Conservation (phyloP, 2,329 filamentous ascomycete genomes). For the Ophiostoma himal-ulmi region DNA sequence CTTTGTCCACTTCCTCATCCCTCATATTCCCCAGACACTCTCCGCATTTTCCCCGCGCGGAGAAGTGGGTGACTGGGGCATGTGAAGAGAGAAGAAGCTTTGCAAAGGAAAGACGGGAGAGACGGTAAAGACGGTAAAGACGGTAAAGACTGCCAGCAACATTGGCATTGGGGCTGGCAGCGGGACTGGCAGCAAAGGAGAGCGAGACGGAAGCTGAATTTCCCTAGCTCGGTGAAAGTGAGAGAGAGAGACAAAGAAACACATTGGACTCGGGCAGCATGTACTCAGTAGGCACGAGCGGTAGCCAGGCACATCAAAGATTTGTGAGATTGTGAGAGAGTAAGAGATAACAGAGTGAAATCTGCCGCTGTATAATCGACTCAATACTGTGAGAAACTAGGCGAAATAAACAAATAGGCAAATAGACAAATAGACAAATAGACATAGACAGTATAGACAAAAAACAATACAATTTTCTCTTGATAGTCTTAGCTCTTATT, state of each 20-base stretch:
- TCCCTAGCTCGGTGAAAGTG: not conserved
- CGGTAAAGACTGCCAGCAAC: not conserved
- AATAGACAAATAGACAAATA: too few relatives aligned
- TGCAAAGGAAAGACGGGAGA: not conserved
- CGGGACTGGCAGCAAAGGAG: not conserved
- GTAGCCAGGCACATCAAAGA: too few relatives aligned
- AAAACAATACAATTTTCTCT: not conserved
- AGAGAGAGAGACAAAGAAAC: not conserved
- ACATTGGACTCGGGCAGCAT: too few relatives aligned
- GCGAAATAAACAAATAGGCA: too few relatives aligned
- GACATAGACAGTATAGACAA: too few relatives aligned
- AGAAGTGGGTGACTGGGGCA: not conserved
- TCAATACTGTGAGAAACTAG: too few relatives aligned
- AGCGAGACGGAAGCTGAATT: conserved; percentile 2
- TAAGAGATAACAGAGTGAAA: not conserved
- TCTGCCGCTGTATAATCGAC: not conserved
- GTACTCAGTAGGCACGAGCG: too few relatives aligned
- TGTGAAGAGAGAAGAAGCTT: not conserved
- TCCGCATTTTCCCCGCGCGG: conserved; percentile 9
- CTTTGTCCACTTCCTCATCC: not conserved
- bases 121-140: not conserved
- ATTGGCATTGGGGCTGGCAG: not conserved
- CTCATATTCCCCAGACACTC: not conserved
- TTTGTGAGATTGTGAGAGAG: too few relatives aligned
- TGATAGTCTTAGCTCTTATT: not conserved